Conservation (phyloP, 2,329 filamentous ascomycete species). For the Fusarium albosuccineum region DNA sequence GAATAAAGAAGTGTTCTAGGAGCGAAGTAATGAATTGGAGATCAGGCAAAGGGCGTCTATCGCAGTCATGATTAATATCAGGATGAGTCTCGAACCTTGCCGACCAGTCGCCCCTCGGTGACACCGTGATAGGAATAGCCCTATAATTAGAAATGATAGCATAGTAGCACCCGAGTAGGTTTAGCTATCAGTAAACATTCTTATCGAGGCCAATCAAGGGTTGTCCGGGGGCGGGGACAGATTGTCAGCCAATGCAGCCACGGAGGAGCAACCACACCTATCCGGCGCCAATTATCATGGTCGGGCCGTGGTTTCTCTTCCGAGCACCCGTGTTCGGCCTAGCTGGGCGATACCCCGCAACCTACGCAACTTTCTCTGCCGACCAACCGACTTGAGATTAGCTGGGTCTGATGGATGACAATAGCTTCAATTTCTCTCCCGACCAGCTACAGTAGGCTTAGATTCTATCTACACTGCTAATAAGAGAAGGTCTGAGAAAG, state of each 20-base stretch:
- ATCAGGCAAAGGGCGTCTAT: no score
- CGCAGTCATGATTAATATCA: no score
- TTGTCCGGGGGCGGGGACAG: no score
- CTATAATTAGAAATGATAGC: background rate
- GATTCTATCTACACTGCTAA: background rate
- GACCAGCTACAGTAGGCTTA: constrained; percentile 10
- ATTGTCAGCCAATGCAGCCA: no score
- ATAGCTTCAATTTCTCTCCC: constrained; percentile 3
- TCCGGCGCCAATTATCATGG: no score
- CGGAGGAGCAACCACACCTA: no score
- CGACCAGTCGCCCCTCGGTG: no score
- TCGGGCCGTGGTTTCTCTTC: constrained; percentile 1
- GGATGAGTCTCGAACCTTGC: no score
- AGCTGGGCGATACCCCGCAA: background rate
- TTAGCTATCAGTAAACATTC: no score
- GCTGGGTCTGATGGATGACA: background rate
- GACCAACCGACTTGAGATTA: background rate
- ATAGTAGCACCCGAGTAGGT: background rate
- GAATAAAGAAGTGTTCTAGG: background rate
- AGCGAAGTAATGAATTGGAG: no score
- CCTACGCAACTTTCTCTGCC: background rate
- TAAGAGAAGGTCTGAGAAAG: no score
- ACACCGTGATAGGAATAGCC: no score
- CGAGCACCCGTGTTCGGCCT: background rate
- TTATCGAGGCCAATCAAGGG: background rate